Base-by-base conservation (phyloP, 2,329 filamentous ascomycete species). In the Camillea tinctor region DNA sequence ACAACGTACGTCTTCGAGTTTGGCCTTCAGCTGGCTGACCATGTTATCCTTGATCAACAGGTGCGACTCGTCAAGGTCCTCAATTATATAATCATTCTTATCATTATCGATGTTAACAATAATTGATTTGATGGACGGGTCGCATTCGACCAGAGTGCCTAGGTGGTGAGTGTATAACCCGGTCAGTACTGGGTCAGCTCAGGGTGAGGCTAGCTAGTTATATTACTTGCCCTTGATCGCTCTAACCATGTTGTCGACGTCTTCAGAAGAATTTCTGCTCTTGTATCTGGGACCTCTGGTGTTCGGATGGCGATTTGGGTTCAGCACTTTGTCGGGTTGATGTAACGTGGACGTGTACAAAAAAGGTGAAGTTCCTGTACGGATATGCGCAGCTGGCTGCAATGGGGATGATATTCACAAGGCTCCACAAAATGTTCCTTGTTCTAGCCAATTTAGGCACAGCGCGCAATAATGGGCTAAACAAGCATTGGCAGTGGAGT, bases 111-210 rank as follows among this genome's bases (percentile, higher is more conserved):
- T 90, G 70, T 88, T 90, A 68, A 91, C 81, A 70, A 94, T 89
- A 79, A 93, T 92, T 64, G 91, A 90, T 76, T 93, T 93, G 82
- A 94, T 93, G 51, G 89, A 91, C n/a, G 91, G 88, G 73, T 94
- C 91, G 76, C 89, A 92, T 75, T 92, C 86, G 75, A 94, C 87
- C 65, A 94, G 83, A 24, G 91, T 88, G 63, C 90, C 90, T 85
- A 55, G 20, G 26, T 30, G 19, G 59, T 44, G 23, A n/a, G 59
- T 44, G 23, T 53, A 23, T 17, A n/a, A 19, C 24, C 48, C 59
- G 58, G 65, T 64, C 52, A 59, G 58, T 15, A 52, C 51, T 22
- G 56, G 20, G 30, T 13, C 6, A 26, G 36, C 19, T 19, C 3
- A 51, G 49, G 52, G 40, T 19, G 30, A 51, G 51, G 2, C 26